These are phyloP conservation scores for Suhomyces bokatorum DNA, from an alignment of 1,139 yeast species.

Conservation along the genomic window DNA sequence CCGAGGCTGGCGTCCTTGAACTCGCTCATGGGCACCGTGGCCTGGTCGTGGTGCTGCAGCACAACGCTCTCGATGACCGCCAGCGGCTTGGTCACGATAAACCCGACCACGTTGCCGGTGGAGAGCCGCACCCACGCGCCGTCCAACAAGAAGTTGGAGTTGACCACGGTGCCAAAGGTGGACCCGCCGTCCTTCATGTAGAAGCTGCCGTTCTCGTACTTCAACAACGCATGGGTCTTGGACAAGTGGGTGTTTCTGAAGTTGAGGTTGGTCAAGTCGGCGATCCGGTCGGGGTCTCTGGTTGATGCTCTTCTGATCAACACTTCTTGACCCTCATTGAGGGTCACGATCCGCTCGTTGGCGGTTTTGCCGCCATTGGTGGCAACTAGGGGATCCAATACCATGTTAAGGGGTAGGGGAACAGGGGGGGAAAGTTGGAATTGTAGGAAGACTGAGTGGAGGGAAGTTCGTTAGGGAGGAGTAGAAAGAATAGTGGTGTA, in stretches of 20 bases:
- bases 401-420: slow-evolving; percentile 5
- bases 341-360: slow-evolving; percentile 21
- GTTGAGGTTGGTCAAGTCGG: slow-evolving; percentile 29
- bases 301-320: slow-evolving; percentile 32
- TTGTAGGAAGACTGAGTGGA: neutral
- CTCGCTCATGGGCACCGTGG: slow-evolving; percentile 22
- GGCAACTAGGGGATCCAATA: neutral
- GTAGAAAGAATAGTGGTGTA: neutral
- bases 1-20: slow-evolving; percentile 30
- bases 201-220: slow-evolving; percentile 21
- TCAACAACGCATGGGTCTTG: slow-evolving; percentile 31
- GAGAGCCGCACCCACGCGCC: slow-evolving; percentile 20
- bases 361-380: slow-evolving; percentile 3
- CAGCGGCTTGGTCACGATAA: slow-evolving; percentile 35
- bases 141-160: slow-evolving; percentile 27
- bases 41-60: slow-evolving; percentile 12
- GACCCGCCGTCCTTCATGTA: slow-evolving; percentile 33
- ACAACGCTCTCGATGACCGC: slow-evolving; percentile 20
- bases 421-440: neutral
- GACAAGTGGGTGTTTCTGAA: slow-evolving; percentile 38
- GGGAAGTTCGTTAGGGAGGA: neutral
- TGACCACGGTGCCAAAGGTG: slow-evolving; percentile 44
- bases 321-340: slow-evolving; percentile 19
- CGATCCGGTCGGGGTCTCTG: slow-evolving; percentile 25
- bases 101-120: slow-evolving; percentile 32